phyloP scores from a whole-genome alignment of 1,284 basidiomycete species.

The Tilletiopsis washingtonensis region DNA sequence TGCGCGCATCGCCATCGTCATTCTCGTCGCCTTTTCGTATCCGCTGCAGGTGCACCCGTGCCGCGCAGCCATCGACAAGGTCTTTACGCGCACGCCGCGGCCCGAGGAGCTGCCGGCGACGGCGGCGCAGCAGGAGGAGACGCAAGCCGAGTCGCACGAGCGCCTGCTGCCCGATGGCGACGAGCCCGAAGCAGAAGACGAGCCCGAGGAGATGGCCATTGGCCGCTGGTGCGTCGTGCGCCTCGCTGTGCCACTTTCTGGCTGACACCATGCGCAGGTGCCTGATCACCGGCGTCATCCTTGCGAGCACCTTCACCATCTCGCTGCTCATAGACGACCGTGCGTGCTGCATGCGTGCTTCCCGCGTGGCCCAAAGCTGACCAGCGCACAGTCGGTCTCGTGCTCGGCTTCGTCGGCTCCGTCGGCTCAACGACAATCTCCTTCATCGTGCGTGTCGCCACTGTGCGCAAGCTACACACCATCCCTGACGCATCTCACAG shows the following conservation, averaged over 20 bases:
- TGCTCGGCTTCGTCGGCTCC: conserved; percentile 79
- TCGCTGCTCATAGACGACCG: conserved; percentile 38
- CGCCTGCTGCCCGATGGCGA: conserved; percentile 16
- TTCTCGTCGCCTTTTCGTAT: conserved; percentile 58
- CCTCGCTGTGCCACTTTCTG: no score
- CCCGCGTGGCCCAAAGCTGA: not conserved
- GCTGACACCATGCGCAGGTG: no score
- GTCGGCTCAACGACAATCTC: conserved; percentile 93
- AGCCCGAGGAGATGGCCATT: conserved; percentile 7
- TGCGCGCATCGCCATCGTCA: conserved; percentile 84
- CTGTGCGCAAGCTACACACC: not conserved
- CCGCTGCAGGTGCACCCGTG: conserved; percentile 68
- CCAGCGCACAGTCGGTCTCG: conserved; percentile 22
- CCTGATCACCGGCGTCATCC: conserved; percentile 33
- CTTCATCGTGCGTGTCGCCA: conserved; percentile 59
- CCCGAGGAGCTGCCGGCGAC: not conserved
- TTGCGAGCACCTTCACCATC: conserved; percentile 32
- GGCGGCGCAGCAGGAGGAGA: conserved; percentile 3
- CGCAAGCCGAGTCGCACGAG: conserved; percentile 8
- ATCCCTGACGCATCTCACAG: not conserved
- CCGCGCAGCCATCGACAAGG: conserved; percentile 82
- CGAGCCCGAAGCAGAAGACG: conserved; percentile 10
- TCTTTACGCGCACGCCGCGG: conserved; percentile 52
- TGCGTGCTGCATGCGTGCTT: not conserved
- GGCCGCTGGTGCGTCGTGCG: conserved; percentile 22